These are phyloP conservation scores for Apiotrichum gracile DNA, from an alignment of 1,284 basidiomycete species.

Conservation along the genomic window DNA sequence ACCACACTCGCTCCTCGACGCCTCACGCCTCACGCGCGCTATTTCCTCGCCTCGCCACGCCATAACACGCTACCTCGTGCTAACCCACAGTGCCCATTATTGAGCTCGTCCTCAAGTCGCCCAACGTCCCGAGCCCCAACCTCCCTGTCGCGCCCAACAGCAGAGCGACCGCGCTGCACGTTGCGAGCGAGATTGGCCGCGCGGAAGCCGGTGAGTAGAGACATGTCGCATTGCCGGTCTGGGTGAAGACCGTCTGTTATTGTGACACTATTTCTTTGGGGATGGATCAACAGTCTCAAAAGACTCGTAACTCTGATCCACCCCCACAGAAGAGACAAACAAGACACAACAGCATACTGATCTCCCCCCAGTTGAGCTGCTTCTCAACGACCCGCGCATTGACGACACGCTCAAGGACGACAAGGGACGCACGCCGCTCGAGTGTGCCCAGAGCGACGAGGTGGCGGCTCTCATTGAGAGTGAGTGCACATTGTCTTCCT, in stretches of 20 bases:
- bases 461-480: slow-evolving; percentile 71
- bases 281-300: too few relatives aligned
- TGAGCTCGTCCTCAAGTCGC: slow-evolving; percentile 62
- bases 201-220: slow-evolving; percentile 58
- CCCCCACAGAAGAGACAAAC: neutral
- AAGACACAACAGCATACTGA: slow-evolving; percentile 2
- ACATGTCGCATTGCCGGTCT: too few relatives aligned
- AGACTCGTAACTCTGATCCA: too few relatives aligned
- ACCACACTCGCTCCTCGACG: too few relatives aligned
- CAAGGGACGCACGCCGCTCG: slow-evolving; percentile 64
- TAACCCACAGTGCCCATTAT: slow-evolving; percentile 55
- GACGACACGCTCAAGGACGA: slow-evolving; percentile 73
- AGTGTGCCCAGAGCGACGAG: slow-evolving; percentile 59
- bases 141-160: slow-evolving; percentile 56
- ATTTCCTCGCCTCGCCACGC: neutral
- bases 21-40: too few relatives aligned
- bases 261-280: too few relatives aligned
- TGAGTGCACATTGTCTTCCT: slow-evolving; percentile 38
- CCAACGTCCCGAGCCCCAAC: slow-evolving; percentile 56
- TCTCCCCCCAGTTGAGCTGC: slow-evolving; percentile 51
- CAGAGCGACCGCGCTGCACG: slow-evolving; percentile 76
- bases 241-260: too few relatives aligned
- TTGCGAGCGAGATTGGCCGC: slow-evolving; percentile 75
- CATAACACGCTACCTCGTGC: neutral
- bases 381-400: slow-evolving; percentile 70